These are phyloP conservation scores for Cladosporium oxysporum DNA, from an alignment of 2,329 filamentous ascomycete species.

Conservation along the genomic window DNA sequence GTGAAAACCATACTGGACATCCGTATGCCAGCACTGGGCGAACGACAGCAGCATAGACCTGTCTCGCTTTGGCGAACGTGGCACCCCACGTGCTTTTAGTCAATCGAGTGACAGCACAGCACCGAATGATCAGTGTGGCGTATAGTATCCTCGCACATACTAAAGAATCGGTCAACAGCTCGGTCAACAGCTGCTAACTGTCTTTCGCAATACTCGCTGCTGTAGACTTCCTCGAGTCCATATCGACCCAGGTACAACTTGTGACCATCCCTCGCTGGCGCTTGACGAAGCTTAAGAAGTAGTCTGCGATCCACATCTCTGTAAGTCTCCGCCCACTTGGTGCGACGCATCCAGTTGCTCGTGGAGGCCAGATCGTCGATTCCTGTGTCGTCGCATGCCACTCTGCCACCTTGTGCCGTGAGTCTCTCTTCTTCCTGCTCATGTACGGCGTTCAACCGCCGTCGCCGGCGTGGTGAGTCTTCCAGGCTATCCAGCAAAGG, in stretches of 20 bases:
- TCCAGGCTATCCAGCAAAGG: not conserved
- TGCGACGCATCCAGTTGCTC: conserved; percentile 21
- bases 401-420: too few relatives aligned
- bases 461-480: conserved; percentile 13
- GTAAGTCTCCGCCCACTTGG: conserved; percentile 19
- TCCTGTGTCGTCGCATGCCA: conserved; percentile 11
- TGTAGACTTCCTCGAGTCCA: conserved; percentile 4
- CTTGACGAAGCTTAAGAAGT: conserved; percentile 14
- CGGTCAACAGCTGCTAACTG: conserved; percentile 6
- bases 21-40: too few relatives aligned
- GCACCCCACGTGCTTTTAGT: not conserved
- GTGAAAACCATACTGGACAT: too few relatives aligned
- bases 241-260: conserved; percentile 8
- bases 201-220: conserved; percentile 13
- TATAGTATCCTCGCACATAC: conserved; percentile 18
- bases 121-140: conserved; percentile 18
- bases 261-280: conserved; percentile 13
- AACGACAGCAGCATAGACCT: too few relatives aligned
- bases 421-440: too few relatives aligned
- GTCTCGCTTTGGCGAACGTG: not conserved
- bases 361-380: conserved; percentile 18
- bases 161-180: conserved; percentile 20
- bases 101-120: too few relatives aligned
- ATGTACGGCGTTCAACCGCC: conserved; percentile 10
- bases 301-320: conserved; percentile 17